phyloP scores from a whole-genome alignment of 1,284 basidiomycete species.

The Cryptococcus hybrid region DNA sequence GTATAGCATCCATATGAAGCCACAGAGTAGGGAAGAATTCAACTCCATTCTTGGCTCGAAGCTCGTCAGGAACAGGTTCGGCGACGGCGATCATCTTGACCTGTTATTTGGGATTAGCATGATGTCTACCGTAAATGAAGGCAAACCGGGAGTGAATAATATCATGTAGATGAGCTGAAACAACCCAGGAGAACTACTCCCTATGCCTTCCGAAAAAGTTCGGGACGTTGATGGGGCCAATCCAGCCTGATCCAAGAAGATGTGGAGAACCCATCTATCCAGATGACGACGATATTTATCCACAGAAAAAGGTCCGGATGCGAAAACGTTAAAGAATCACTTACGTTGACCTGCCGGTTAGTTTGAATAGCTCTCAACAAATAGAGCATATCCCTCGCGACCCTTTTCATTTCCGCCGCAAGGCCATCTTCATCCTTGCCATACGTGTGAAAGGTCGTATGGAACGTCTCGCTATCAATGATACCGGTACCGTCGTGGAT shows the following conservation, averaged over 20 bases:
- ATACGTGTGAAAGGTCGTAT: constrained; percentile 10
- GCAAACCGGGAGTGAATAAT: no score
- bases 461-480: constrained; percentile 28
- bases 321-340: constrained; percentile 2
- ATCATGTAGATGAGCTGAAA: no score
- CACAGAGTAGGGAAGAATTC: constrained; percentile 33
- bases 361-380: constrained; percentile 23
- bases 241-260: no score
- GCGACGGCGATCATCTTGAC: constrained; percentile 33
- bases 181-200: no score
- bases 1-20: constrained; percentile 42
- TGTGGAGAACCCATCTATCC: no score
- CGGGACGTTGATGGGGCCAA: no score
- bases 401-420: constrained; percentile 24
- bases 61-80: constrained; percentile 32
- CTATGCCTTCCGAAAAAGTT: no score
- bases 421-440: constrained; percentile 18
- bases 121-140: no score
- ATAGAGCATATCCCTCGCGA: constrained; percentile 24
- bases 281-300: no score
- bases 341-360: constrained; percentile 30
- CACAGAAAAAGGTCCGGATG: no score
- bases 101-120: neutral
- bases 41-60: constrained; percentile 19
- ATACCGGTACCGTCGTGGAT: constrained; percentile 39